Evolutionary conservation across 257 asterid species (phyloP).

Genomic region (Capsicum chinense): DNA sequence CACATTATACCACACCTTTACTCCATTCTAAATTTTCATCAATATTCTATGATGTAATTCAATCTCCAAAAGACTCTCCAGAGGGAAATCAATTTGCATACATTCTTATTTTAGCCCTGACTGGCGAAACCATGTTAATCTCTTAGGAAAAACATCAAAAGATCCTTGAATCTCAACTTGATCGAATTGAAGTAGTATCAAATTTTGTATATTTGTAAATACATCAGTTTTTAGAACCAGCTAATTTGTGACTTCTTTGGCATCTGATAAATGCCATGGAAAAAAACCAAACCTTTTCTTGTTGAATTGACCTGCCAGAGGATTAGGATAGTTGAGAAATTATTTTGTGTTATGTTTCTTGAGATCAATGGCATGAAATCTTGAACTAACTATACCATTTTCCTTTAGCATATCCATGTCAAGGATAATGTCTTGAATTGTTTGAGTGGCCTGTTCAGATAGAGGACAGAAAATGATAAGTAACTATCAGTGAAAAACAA

Average conservation of each 20-base stretch:
- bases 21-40: conserved; percentile 31
- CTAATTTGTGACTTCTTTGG: conserved; percentile 18
- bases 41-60: conserved; percentile 37
- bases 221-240: conserved; percentile 28
- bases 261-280: conserved; percentile 28
- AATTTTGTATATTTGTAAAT: conserved; percentile 33
- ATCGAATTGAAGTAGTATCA: conserved; percentile 33
- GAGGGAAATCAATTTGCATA: conserved; percentile 34
- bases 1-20: conserved; percentile 21
- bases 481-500: neutral
- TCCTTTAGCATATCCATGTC: conserved; percentile 32
- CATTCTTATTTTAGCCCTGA: conserved; percentile 16
- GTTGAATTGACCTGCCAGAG: neutral
- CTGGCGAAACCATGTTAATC: conserved; percentile 34
- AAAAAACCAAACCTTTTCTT: neutral
- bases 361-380: conserved; percentile 12
- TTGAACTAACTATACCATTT: neutral
- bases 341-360: conserved; percentile 15
- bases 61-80: conserved; percentile 30
- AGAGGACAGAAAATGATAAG: conserved; percentile 24
- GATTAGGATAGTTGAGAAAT: neutral
- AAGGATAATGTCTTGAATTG: conserved; percentile 32
- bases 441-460: conserved; percentile 32
- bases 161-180: conserved; percentile 30
- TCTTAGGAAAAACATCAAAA: conserved; percentile 32